Conservation (phyloP, 768 basidiomycete species). For the Mycena venus region DNA sequence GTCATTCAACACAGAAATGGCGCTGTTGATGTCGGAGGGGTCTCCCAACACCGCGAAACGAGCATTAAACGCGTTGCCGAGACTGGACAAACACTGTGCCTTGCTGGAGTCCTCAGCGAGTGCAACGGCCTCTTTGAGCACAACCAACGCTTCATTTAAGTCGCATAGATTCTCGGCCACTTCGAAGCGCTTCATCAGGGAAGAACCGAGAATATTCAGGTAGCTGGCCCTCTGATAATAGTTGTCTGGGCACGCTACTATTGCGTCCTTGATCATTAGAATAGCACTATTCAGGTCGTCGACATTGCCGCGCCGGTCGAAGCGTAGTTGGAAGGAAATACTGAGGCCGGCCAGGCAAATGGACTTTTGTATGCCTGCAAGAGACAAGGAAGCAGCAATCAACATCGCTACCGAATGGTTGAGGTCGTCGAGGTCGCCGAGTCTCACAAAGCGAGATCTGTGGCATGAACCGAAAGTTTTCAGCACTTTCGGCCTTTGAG, state of each 20-base stretch:
- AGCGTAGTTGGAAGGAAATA: not conserved
- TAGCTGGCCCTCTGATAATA: not conserved
- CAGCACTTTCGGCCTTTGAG: not conserved
- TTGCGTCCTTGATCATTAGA: not conserved
- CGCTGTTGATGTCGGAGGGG: not conserved
- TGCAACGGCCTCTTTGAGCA: not conserved
- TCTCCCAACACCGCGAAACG: not conserved
- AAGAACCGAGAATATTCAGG: not conserved
- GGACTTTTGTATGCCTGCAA: not conserved
- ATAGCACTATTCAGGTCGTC: not conserved
- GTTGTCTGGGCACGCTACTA: not conserved
- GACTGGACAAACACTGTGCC: not conserved
- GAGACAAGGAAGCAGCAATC: not conserved
- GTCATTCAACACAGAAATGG: not conserved
- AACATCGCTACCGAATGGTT: not conserved
- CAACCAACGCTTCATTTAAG: not conserved
- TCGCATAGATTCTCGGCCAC: not conserved
- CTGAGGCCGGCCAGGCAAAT: not conserved
- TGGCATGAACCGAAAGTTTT: not conserved
- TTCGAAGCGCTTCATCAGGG: not conserved
- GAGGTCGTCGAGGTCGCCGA: not conserved
- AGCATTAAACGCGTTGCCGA: not conserved
- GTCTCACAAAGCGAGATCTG: not conserved
- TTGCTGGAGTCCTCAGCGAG: not conserved
- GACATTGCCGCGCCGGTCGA: not conserved